Conservation (phyloP, 2,329 filamentous ascomycete species). For the Phyllosticta paracitricarpa region DNA sequence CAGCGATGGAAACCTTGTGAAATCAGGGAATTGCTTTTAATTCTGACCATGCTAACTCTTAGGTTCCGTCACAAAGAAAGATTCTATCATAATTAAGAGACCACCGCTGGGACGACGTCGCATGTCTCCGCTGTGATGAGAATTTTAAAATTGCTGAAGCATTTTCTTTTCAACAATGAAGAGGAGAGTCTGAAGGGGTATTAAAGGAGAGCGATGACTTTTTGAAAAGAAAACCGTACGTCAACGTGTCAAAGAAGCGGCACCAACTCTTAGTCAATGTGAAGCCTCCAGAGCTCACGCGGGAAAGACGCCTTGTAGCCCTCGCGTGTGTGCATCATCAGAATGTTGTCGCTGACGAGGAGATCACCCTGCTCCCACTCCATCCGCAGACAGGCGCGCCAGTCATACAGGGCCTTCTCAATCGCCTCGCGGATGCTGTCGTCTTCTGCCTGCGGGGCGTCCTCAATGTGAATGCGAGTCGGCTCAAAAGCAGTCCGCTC, state of each 20-base stretch:
- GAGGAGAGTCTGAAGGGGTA: not conserved
- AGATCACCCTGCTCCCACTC: constrained; percentile 47
- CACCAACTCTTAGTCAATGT: constrained; percentile 3
- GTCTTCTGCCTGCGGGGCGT: not conserved
- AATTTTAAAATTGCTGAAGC: not conserved
- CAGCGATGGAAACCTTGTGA: too few species aligned
- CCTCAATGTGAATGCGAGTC: constrained; percentile 14
- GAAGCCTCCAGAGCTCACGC: constrained; percentile 10
- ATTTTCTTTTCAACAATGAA: not conserved
- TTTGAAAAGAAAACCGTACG: not conserved
- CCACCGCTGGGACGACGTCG: not conserved
- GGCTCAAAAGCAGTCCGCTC: constrained; percentile 43
- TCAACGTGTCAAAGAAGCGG: not conserved
- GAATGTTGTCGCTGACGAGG: constrained; percentile 43
- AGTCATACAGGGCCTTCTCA: constrained; percentile 38
- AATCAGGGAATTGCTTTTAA: too few species aligned
- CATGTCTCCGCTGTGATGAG: too few species aligned
- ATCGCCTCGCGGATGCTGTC: constrained; percentile 19
- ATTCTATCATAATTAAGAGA: not conserved
- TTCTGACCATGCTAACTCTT: not conserved
- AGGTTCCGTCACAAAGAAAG: not conserved
- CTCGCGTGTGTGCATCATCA: constrained; percentile 38
- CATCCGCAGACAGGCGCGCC: constrained; percentile 41
- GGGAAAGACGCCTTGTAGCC: not conserved
- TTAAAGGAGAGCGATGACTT: not conserved